A percentile compares a stretch with the other conserved stretches of the same genome.
Evolutionary conservation across 2,329 filamentous ascomycete genomes (phyloP).

Genomic region (Neonectria neomacrospora): DNA sequence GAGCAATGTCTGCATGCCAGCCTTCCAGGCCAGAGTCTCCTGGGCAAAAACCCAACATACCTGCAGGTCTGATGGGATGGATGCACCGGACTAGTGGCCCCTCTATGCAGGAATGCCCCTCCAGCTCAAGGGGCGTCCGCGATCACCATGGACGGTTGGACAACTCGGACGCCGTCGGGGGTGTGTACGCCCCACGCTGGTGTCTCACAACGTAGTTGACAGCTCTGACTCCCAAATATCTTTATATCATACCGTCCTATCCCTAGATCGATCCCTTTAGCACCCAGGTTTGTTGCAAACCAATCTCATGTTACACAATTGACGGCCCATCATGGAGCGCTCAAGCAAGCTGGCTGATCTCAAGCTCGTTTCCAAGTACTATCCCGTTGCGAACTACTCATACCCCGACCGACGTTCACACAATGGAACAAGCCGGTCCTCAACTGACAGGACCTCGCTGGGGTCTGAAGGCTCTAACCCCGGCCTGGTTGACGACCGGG

Average conservation of each 20-base stretch:
- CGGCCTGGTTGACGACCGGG: slow-evolving; percentile 61
- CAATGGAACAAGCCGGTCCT: slow-evolving; percentile 38
- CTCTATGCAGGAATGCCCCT: slow-evolving; percentile 45
- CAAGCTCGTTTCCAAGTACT: slow-evolving; percentile 54
- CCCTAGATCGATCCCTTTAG: slow-evolving; percentile 38
- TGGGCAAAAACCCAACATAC: slow-evolving; percentile 33
- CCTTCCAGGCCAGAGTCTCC: slow-evolving; percentile 30
- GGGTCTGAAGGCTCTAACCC: slow-evolving; percentile 60
- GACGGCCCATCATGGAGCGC: slow-evolving; percentile 50
- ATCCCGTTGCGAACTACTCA: slow-evolving; percentile 55
- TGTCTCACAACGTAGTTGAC: slow-evolving; percentile 42
- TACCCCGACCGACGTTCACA: slow-evolving; percentile 44
- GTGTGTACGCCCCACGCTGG: slow-evolving; percentile 39
- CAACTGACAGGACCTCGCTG: slow-evolving; percentile 54
- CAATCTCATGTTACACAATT: slow-evolving; percentile 37
- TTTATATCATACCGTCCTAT: slow-evolving; percentile 46
- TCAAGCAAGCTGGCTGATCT: slow-evolving; percentile 51
- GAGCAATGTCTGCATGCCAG: slow-evolving; percentile 40
- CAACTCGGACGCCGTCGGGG: slow-evolving; percentile 35
- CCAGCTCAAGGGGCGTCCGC: slow-evolving; percentile 40
- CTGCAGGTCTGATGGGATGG: slow-evolving; percentile 40
- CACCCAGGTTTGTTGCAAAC: slow-evolving; percentile 36
- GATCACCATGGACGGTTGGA: slow-evolving; percentile 33
- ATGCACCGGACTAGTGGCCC: slow-evolving; percentile 38
- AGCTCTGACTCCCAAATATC: slow-evolving; percentile 39